A percentile compares a stretch with the other conserved stretches of the same genome.
phyloP scores from a whole-genome alignment of 2,329 filamentous ascomycete genomes.

The Orbilia brochopaga region DNA sequence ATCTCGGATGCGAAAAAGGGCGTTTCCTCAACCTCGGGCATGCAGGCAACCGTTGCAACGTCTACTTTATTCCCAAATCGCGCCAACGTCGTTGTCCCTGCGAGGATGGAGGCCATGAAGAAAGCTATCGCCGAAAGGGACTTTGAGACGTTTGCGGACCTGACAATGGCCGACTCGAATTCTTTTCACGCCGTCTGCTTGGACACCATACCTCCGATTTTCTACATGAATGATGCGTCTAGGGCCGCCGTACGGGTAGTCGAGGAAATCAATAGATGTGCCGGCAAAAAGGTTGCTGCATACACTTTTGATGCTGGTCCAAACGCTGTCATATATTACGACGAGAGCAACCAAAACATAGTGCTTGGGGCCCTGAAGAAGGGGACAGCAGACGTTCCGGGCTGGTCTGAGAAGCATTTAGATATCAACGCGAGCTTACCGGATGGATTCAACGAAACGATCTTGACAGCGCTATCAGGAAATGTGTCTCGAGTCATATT shows the following conservation, averaged over 20 bases:
- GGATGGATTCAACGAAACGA: constrained; percentile 69
- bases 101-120: constrained; percentile 83
- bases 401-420: constrained; percentile 70
- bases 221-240: constrained; percentile 96
- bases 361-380: constrained; percentile 75
- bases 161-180: constrained; percentile 97
- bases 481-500: constrained; percentile 89
- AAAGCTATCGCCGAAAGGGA: constrained; percentile 76
- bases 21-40: constrained; percentile 87
- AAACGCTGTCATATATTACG: constrained; percentile 95
- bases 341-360: constrained; percentile 76
- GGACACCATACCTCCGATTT: constrained; percentile 96
- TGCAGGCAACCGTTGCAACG: constrained; percentile 95
- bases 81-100: constrained; percentile 76
- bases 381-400: constrained; percentile 69
- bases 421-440: constrained; percentile 63
- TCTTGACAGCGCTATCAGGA: constrained; percentile 71
- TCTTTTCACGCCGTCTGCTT: constrained; percentile 94
- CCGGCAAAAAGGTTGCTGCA: constrained; percentile 80
- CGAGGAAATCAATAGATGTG: constrained; percentile 81
- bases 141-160: constrained; percentile 83
- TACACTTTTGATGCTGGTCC: constrained; percentile 98
- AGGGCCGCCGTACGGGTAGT: constrained; percentile 85
- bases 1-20: constrained; percentile 94
- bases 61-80: constrained; percentile 84